Conservation (phyloP, 306 rosid genomes). For the Rubus parviflorus region DNA sequence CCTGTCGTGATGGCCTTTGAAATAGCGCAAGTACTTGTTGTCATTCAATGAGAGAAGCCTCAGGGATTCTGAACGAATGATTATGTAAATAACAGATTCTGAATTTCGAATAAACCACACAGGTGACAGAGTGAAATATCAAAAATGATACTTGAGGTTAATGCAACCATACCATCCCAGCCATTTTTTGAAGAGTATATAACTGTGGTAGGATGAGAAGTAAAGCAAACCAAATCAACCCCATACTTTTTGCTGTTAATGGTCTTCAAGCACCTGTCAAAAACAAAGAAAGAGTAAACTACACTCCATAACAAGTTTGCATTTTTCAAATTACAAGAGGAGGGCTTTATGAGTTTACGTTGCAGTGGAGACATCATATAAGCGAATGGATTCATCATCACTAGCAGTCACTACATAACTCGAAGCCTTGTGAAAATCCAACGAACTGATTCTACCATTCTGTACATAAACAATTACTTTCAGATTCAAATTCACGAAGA, state of each 20-base stretch:
- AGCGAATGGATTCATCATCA: conserved; percentile 91
- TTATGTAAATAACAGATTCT: conserved; percentile 18
- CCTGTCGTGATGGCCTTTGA: conserved; percentile 99
- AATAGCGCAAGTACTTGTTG: conserved; percentile 92
- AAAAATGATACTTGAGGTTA: neutral
- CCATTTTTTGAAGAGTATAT: conserved; percentile 98
- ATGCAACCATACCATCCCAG: conserved; percentile 76
- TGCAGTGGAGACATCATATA: conserved; percentile 79
- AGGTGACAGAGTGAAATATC: conserved; percentile 6
- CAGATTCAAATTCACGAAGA: neutral
- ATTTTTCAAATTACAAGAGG: neutral
- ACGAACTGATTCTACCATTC: conserved; percentile 85
- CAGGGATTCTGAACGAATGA: conserved; percentile 64
- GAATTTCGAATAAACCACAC: neutral
- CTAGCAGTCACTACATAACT: conserved; percentile 92
- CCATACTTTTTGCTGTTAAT: conserved; percentile 98
- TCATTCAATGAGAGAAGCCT: conserved; percentile 90
- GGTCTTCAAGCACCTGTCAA: conserved; percentile 88
- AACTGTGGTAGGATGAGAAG: conserved; percentile 94
- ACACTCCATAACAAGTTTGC: neutral
- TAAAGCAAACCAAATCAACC: conserved; percentile 91
- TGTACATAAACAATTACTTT: conserved; percentile 28
- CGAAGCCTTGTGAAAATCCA: conserved; percentile 87
- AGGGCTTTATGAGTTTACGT: conserved; percentile 43
- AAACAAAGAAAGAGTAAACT: neutral